Evolutionary conservation across 2,329 filamentous ascomycete species (phyloP), one percentile per base, ranked within the genome.

Genomic region (Aspergillus fumigatiaffinis): DNA sequence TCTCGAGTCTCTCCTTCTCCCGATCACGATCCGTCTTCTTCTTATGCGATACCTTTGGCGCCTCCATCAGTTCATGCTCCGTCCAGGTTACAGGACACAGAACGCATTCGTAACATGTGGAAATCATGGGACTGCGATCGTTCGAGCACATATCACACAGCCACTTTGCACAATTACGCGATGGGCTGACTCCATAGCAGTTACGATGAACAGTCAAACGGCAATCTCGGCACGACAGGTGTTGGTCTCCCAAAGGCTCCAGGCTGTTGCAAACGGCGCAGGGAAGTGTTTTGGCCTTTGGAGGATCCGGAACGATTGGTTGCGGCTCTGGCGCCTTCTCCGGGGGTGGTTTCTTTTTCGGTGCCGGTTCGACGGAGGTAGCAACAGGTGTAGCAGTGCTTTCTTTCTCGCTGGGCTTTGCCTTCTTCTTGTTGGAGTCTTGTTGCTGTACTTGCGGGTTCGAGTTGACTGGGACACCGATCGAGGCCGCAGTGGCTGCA

Each of bases 121-220:
- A 97, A 48, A 96, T 88, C 63, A 91, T 87, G 4, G 93, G 92
- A 67, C 88, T 93, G 72, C 92, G 91, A 71, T 99, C 94, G 69
- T 99, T 99, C 41, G 87, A 82, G 74, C 94, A 99, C 84, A 92
- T 96, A 75, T 97, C 94, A 73, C 94, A 99, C 44, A 88, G 85
- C 94, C 94, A 99, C 74, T 96, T 96, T 48, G 82, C 84, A 32
- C 85, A 82, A 54, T 82, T 82, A 46, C 90, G 85, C 56, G 75
- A 76, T 51, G 88, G 86, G 49, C 88, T 85, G 32, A 97, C 82
- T n/a, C 94, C 94, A 70, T 97, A 99, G 75, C 94, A 99, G 60
- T 86, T 86, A 54, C 90, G 88, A 74, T 99, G 94, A 25, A 97
- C 93, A 3, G 92, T 92, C 73, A 99, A 78, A 53, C 91, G 88